Conservation (phyloP, 2,329 filamentous ascomycete genomes). For the Pestalotiopsis sp. region DNA sequence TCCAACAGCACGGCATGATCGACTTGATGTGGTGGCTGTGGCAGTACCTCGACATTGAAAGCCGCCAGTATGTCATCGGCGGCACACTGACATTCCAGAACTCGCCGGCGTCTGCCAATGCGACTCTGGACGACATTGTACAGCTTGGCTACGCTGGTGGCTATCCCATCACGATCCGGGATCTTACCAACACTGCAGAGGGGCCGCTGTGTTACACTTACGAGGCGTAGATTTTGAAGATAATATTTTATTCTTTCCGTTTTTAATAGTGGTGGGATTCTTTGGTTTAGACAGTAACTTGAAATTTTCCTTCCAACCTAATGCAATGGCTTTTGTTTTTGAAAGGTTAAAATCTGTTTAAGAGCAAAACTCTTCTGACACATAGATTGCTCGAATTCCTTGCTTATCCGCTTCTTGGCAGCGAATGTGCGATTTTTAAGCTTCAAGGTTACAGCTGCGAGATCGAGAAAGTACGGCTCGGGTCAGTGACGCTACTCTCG, state of each 20-base stretch:
- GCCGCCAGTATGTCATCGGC: conserved; percentile 18
- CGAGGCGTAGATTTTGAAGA: not conserved
- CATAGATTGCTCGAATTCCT: too few species aligned
- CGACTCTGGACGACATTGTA: conserved; percentile 22
- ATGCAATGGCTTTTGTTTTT: too few species aligned
- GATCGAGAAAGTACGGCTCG: too few species aligned
- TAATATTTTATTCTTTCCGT: not conserved
- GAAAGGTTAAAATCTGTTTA: too few species aligned
- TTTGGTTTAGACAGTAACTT: too few species aligned
- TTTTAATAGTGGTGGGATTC: not conserved
- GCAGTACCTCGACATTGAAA: conserved; percentile 21
- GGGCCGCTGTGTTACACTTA: conserved; percentile 13
- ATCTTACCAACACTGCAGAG: conserved; percentile 6
- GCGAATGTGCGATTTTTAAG: too few species aligned
- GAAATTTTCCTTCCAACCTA: too few species aligned
- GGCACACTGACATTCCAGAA: conserved; percentile 23
- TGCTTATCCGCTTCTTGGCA: too few species aligned
- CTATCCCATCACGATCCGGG: conserved; percentile 3
- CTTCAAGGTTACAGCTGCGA: too few species aligned
- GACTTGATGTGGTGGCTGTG: conserved; percentile 27
- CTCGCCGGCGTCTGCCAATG: conserved; percentile 19
- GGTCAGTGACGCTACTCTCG: too few species aligned
- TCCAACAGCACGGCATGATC: conserved; percentile 16
- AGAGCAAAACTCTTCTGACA: too few species aligned
- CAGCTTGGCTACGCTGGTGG: conserved; percentile 17